Percentiles rank a stretch among this genome's conserved stretches.
Evolutionary conservation across 805 yeast species (phyloP).

Genomic region (Wickerhamomyces alni): DNA sequence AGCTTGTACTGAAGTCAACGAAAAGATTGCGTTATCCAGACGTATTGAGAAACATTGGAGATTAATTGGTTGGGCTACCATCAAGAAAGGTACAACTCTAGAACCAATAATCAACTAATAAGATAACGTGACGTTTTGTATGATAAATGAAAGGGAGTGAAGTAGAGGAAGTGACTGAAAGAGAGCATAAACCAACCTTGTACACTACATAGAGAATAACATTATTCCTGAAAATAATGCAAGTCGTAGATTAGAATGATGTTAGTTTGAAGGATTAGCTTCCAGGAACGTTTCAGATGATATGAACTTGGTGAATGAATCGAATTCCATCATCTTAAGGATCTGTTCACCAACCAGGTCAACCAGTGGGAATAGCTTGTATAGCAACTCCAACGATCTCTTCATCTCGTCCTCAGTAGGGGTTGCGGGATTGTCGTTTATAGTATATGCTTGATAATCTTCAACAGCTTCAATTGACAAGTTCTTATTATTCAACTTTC

Average conservation of each 20-base stretch:
- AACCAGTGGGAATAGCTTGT: slow-evolving; percentile 36
- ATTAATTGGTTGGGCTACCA: slow-evolving; percentile 99
- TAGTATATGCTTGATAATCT: neutral
- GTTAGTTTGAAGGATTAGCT: slow-evolving; percentile 15
- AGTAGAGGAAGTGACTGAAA: neutral
- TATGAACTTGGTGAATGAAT: slow-evolving; percentile 68
- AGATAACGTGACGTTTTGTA: neutral
- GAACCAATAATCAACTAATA: slow-evolving; percentile 50
- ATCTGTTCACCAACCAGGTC: slow-evolving; percentile 45
- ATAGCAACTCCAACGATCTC: slow-evolving; percentile 30
- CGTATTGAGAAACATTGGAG: slow-evolving; percentile 99
- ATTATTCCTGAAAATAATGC: no score
- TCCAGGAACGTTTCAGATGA: slow-evolving; percentile 33
- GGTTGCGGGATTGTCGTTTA: slow-evolving; percentile 8
- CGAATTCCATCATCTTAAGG: slow-evolving; percentile 58
- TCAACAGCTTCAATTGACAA: slow-evolving; percentile 15
- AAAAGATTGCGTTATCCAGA: slow-evolving; percentile 97
- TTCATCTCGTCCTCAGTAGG: slow-evolving; percentile 30
- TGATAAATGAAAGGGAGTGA: neutral
- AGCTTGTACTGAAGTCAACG: slow-evolving; percentile 97
- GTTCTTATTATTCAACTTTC: slow-evolving; percentile 11
- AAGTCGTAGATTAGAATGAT: no score
- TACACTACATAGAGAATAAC: neutral
- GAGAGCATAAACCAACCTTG: neutral
- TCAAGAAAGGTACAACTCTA: slow-evolving; percentile 86